Conservation (phyloP, 139 green algal genomes). For the Micractinium conductrix region DNA sequence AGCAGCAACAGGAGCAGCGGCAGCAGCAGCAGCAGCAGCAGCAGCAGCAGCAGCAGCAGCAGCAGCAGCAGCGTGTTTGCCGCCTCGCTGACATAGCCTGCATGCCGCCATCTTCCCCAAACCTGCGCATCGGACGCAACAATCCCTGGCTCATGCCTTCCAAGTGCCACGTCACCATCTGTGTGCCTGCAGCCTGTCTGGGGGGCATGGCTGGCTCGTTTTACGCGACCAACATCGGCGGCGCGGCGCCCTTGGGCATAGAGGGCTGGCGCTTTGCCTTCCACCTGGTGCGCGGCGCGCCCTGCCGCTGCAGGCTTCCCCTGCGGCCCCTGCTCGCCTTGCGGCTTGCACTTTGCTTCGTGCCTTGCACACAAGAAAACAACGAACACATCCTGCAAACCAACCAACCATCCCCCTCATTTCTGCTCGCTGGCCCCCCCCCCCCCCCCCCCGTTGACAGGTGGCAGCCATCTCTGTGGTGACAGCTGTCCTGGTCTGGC, state of each 20-base stretch:
- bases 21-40: too few relatives aligned
- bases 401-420: too few relatives aligned
- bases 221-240: constrained; percentile 45
- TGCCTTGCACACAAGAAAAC: background rate
- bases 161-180: too few relatives aligned
- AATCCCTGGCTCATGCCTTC: too few relatives aligned
- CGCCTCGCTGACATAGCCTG: background rate
- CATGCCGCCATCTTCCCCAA: background rate
- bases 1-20: background rate
- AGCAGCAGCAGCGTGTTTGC: background rate
- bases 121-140: too few relatives aligned
- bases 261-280: constrained; percentile 79
- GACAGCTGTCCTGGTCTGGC: constrained; percentile 29
- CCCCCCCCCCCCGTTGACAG: background rate
- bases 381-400: too few relatives aligned
- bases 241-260: constrained; percentile 44
- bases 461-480: constrained; percentile 47
- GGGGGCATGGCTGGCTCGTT: constrained; percentile 57
- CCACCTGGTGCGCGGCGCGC: constrained; percentile 31
- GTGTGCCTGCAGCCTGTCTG: constrained; percentile 25
- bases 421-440: background rate
- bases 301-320: background rate
- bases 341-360: background rate
- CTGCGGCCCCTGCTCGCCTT: background rate
- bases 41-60: too few relatives aligned